phyloP scores from a whole-genome alignment of 176 grass and related monocot genomes.

The Poa pratensis region DNA sequence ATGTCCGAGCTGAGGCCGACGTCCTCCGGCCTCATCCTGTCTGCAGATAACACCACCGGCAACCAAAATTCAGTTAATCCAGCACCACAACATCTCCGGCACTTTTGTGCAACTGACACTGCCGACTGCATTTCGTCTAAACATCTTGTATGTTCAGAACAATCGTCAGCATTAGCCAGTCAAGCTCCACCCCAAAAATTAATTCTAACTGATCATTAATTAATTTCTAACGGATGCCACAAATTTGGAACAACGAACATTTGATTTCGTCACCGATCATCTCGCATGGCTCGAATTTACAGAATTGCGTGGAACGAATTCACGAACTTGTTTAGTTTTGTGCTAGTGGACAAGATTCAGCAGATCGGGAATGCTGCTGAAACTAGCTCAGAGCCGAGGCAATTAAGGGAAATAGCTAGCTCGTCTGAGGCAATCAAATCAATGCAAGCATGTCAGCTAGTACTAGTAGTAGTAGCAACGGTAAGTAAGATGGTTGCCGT shows the following conservation, averaged over 20 bases:
- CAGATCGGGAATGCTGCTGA: too few relatives aligned
- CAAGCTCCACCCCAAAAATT: not conserved
- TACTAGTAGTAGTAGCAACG: not conserved
- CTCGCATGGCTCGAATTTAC: too few relatives aligned
- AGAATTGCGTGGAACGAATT: too few relatives aligned
- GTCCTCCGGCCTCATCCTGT: slow-evolving; percentile 79
- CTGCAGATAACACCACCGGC: slow-evolving; percentile 35
- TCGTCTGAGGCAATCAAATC: not conserved
- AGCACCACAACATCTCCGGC: not conserved
- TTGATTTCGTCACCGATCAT: too few relatives aligned
- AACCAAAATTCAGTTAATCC: not conserved
- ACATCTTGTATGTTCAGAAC: too few relatives aligned
- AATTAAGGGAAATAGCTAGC: too few relatives aligned
- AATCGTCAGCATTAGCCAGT: not conserved
- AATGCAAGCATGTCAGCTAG: not conserved
- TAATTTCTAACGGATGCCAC: not conserved
- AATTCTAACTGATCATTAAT: not conserved
- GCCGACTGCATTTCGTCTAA: too few relatives aligned
- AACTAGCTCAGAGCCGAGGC: too few relatives aligned
- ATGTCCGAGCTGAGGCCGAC: slow-evolving; percentile 60
- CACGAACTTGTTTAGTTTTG: not conserved
- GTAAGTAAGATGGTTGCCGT: not conserved
- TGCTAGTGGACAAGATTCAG: not conserved
- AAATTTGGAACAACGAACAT: not conserved
- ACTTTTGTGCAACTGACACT: too few relatives aligned